Conservation (phyloP, 2,329 filamentous ascomycete genomes). For the Cladobotryum mycophilum region DNA sequence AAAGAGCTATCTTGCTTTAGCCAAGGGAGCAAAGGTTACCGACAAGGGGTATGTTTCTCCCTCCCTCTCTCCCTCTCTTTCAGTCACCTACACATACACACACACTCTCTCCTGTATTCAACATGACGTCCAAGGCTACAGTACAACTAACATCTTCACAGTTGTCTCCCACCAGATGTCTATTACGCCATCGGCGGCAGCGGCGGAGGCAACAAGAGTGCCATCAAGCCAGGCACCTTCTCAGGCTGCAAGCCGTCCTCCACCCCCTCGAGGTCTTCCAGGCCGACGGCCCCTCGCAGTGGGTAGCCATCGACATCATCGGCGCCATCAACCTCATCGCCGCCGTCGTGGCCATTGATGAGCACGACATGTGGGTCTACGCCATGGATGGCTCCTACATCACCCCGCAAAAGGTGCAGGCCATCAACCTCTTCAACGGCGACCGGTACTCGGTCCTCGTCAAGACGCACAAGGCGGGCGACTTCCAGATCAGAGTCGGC, state of each 20-base stretch:
- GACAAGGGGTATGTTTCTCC: slow-evolving; percentile 32
- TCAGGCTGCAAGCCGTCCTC: slow-evolving; percentile 42
- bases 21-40: slow-evolving; percentile 29
- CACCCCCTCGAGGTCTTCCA: slow-evolving; percentile 38
- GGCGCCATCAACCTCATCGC: slow-evolving; percentile 43
- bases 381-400: slow-evolving; percentile 50
- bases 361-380: slow-evolving; percentile 47
- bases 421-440: slow-evolving; percentile 42
- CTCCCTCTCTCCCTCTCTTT: accelerated
- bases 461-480: slow-evolving; percentile 38
- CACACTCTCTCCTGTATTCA: too few species aligned
- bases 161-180: slow-evolving; percentile 35
- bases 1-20: slow-evolving; percentile 20
- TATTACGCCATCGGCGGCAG: slow-evolving; percentile 28
- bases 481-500: slow-evolving; percentile 50
- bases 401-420: slow-evolving; percentile 43
- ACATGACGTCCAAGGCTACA: too few species aligned
- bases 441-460: slow-evolving; percentile 47
- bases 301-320: slow-evolving; percentile 51
- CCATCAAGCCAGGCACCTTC: slow-evolving; percentile 38
- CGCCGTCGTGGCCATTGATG: slow-evolving; percentile 42
- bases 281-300: slow-evolving; percentile 26
- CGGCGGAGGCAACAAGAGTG: slow-evolving; percentile 23
- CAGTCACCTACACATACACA: too few species aligned
- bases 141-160: slow-evolving; percentile 3